Evolutionary conservation across 176 grass and related monocot species (phyloP).

Genomic region (Oryza longistaminata): DNA sequence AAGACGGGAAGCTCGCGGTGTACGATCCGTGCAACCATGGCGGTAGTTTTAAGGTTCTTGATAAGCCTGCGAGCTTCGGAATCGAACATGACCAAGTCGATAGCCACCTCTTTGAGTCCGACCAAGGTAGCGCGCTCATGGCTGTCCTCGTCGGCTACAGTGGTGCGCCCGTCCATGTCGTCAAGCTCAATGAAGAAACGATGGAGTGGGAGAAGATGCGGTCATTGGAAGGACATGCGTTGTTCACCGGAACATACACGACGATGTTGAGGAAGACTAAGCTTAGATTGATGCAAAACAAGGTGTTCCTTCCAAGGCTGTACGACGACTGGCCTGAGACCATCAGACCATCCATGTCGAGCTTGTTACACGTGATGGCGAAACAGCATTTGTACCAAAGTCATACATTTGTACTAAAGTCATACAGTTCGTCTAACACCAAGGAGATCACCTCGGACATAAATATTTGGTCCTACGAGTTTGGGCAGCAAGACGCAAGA

Average conservation of each 20-base stretch:
- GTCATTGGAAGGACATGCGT: background rate
- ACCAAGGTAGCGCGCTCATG: background rate
- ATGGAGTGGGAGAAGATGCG: constrained; percentile 16
- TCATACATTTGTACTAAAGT: no score
- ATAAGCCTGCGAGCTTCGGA: background rate
- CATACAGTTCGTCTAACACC: background rate
- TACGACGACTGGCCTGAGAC: background rate
- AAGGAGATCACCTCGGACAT: background rate
- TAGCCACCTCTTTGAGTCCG: background rate
- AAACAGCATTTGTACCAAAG: background rate
- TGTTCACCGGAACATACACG: background rate
- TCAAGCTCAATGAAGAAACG: background rate
- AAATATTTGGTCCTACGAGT: background rate
- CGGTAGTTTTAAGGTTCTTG: no score
- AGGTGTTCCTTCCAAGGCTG: background rate
- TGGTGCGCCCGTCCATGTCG: background rate
- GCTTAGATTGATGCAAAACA: no score
- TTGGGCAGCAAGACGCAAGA: background rate
- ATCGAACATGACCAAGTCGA: background rate
- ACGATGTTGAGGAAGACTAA: no score
- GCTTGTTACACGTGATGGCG: background rate
- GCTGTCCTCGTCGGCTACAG: background rate
- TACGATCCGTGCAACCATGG: no score
- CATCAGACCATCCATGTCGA: background rate
- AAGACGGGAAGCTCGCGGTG: no score